Conservation (phyloP, 108 stramenopile species). For the Discostella pseudostelligera region DNA sequence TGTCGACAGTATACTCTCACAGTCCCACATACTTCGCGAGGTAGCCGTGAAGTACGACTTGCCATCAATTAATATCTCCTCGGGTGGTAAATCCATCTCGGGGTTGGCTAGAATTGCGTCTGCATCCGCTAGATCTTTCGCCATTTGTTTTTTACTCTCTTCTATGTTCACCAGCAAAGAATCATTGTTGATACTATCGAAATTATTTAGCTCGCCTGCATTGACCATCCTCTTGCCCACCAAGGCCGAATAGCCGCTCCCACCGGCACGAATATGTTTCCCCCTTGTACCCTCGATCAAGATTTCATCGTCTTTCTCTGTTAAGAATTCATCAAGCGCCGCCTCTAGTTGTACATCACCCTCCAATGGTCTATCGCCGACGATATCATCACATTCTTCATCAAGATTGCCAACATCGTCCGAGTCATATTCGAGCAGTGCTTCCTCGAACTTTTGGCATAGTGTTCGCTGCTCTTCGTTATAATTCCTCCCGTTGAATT, state of each 20-base stretch:
- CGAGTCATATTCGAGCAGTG: conserved; percentile 89
- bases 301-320: conserved; percentile 76
- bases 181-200: conserved; percentile 15
- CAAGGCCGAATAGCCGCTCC: conserved; percentile 75
- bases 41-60: conserved; percentile 78
- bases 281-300: conserved; percentile 71
- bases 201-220: conserved; percentile 45
- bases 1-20: conserved; percentile 94
- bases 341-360: conserved; percentile 80
- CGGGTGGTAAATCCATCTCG: conserved; percentile 65
- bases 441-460: conserved; percentile 79
- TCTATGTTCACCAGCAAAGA: conserved; percentile 41
- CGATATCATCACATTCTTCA: conserved; percentile 68
- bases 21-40: conserved; percentile 93
- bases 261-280: conserved; percentile 43
- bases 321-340: conserved; percentile 77
- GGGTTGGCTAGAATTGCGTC: conserved; percentile 69
- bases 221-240: conserved; percentile 72
- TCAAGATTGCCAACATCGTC: conserved; percentile 79
- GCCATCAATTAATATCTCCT: conserved; percentile 86
- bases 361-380: conserved; percentile 68
- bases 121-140: conserved; percentile 72
- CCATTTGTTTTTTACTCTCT: conserved; percentile 47
- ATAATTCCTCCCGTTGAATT: conserved; percentile 37
- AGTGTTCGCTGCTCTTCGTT: conserved; percentile 64